Evolutionary conservation across 495 filamentous ascomycete genomes (phyloP), one percentile per base, ranked within the genome.

Genomic region (Friedmanniomyces endolithicus): DNA sequence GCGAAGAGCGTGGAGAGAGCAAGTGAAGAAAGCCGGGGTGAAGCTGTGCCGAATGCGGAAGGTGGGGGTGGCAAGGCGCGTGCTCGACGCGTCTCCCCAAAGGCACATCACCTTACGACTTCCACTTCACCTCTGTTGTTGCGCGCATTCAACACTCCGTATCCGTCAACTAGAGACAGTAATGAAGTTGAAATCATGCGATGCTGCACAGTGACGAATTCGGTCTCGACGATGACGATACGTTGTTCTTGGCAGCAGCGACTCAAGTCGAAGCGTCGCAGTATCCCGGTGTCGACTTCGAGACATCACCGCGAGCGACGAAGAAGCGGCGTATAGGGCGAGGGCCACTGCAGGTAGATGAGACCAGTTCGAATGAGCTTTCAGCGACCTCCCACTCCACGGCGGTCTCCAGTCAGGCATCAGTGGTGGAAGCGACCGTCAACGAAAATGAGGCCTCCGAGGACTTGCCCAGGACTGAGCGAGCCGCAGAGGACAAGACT

Each of bases 121-220:
- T n/a, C n/a, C n/a, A n/a, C n/a, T n/a, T n/a, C n/a, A n/a, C n/a
- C n/a, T n/a, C n/a, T n/a, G n/a, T n/a, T n/a, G n/a, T n/a, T n/a
- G n/a, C n/a, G n/a, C n/a, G n/a, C n/a, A n/a, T n/a, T n/a, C n/a
- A n/a, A n/a, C n/a, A n/a, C n/a, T n/a, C n/a, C n/a, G n/a, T n/a
- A n/a, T n/a, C n/a, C n/a, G n/a, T n/a, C n/a, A n/a, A n/a, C 33
- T 17, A 46, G 8, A 17, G 17, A 9, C 43, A 46, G 17, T 11
- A 24, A 48, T 24, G 25, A 16, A 25, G 3, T 3, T 23, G 7
- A 20, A 34, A 23, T 31, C 44, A 56, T 51, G 40, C 48, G 35
- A 70, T 68, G 66, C 34, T 27, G 20, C 58, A 67, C 50, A 65
- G 64, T 55, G 67, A 70, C 40, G 64, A 68, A 25, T 68, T 55